A percentile compares a stretch with the other conserved stretches of the same genome.
phyloP scores from a whole-genome alignment of 1,284 basidiomycete genomes.

The Apiotrichum veenhuisii region DNA sequence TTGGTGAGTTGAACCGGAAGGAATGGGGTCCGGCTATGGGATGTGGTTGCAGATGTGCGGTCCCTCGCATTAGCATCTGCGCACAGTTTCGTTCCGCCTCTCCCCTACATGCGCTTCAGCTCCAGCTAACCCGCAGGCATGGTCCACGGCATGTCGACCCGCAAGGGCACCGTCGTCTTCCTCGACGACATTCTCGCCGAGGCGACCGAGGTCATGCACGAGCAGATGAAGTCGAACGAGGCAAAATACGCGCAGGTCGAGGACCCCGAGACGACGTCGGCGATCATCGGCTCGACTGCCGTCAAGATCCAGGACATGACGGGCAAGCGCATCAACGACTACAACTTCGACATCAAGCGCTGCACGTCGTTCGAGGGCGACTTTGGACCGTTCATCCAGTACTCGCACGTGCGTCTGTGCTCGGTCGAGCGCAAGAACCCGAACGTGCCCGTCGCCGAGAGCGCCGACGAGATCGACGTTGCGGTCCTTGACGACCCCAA shows the following conservation, averaged over 20 bases:
- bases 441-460: constrained; percentile 66
- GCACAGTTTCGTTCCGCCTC: no score
- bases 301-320: constrained; percentile 99
- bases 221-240: constrained; percentile 93
- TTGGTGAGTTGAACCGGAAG: constrained; percentile 54
- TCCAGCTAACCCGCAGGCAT: constrained; percentile 38
- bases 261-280: constrained; percentile 75
- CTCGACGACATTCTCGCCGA: constrained; percentile 92
- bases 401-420: constrained; percentile 90
- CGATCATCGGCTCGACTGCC: constrained; percentile 89
- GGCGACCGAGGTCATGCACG: constrained; percentile 87
- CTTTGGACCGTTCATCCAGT: constrained; percentile 90
- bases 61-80: neutral
- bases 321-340: constrained; percentile 93
- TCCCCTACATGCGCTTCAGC: no score
- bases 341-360: constrained; percentile 89
- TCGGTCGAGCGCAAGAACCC: constrained; percentile 94
- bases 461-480: constrained; percentile 65
- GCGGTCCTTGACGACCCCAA: constrained; percentile 66
- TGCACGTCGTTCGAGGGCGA: constrained; percentile 97
- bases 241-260: constrained; percentile 87
- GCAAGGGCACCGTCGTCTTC: constrained; percentile 95
- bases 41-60: no score
- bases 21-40: no score
- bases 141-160: constrained; percentile 96